Percentiles rank a stretch among this genome's conserved stretches.
phyloP scores from a whole-genome alignment of 805 yeast genomes.

The Candida succiphila region DNA sequence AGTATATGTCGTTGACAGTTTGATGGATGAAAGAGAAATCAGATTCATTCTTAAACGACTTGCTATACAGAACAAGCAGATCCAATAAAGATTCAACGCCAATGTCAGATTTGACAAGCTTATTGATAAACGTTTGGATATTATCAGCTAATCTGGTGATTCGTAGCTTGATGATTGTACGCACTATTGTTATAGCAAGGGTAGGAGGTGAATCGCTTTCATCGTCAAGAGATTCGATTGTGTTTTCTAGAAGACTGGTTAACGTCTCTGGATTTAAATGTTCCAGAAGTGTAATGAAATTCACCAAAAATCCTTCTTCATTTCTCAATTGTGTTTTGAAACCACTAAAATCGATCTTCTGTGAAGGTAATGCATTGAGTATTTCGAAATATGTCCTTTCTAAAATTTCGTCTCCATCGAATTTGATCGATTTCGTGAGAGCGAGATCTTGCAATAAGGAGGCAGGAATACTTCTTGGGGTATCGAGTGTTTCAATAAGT shows the following conservation, averaged over 20 bases:
- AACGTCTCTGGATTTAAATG: slow-evolving; percentile 10
- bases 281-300: slow-evolving; percentile 11
- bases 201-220: slow-evolving; percentile 12
- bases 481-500: slow-evolving; percentile 10
- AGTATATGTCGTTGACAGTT: slow-evolving; percentile 24
- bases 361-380: slow-evolving; percentile 13
- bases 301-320: slow-evolving; percentile 11
- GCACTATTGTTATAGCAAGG: slow-evolving; percentile 18
- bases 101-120: too few relatives aligned
- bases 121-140: too few relatives aligned
- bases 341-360: slow-evolving; percentile 8
- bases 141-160: too few relatives aligned
- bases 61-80: too few relatives aligned
- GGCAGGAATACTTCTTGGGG: slow-evolving; percentile 6
- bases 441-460: slow-evolving; percentile 5
- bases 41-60: too few relatives aligned
- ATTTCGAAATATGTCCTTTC: slow-evolving; percentile 13
- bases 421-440: slow-evolving; percentile 6
- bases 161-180: slow-evolving; percentile 12
- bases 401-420: slow-evolving; percentile 10
- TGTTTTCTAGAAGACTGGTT: slow-evolving; percentile 11
- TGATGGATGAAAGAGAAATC: too few relatives aligned
- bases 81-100: too few relatives aligned
- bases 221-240: slow-evolving; percentile 18
- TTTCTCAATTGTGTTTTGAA: slow-evolving; percentile 5